Evolutionary conservation across 345 rosid genomes (phyloP), one percentile per base, ranked within the genome.

Genomic region (Sisymbrium altissimum): DNA sequence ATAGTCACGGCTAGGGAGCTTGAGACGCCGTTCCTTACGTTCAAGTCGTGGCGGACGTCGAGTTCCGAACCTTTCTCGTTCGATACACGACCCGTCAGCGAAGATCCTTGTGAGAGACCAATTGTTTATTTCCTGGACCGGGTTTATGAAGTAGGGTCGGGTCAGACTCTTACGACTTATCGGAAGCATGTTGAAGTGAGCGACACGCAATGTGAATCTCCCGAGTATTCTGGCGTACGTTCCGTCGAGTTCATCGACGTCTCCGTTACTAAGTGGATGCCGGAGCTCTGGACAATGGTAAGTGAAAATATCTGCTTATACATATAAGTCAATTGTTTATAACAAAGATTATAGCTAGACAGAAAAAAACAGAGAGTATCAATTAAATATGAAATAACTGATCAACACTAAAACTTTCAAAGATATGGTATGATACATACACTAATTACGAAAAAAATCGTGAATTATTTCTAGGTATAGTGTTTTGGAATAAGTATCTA

Each of bases 31-130:
- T 66, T 82, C 1, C 78, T 25, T 71, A 94, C 98, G 59, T 91
- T 91, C 61, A 76, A 66, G 74, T 79, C 96, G 7, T 94, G 98
- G 96, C 78, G 87, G 80, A 89, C 75, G 4, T 86, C 85, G 81
- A 79, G 81, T 49, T 39, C 76, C 2, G 93, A 78, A 39, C 98
- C 96, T 0, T 91, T 87, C 83, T 77, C 88, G 14, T 85, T 91
- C 30, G 83, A 94, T 78, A 89, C 93, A 64, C 88, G 87, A 72
- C 78, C 86, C 68, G n/a, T 81, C 25, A 80, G 83, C 57, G 18
- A 52, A 0, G 79, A 83, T 74, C 86, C 90, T 27, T 88, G 98
- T 30, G 63, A 85, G 44, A 79, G 82, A 66, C 96, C 98, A 19
- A 23, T 94, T 39, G 39, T 85, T 10, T 91, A 82, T 77, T 89